Evolutionary conservation across 2,329 filamentous ascomycete species (phyloP).

Genomic region (Colletotrichum sp.): DNA sequence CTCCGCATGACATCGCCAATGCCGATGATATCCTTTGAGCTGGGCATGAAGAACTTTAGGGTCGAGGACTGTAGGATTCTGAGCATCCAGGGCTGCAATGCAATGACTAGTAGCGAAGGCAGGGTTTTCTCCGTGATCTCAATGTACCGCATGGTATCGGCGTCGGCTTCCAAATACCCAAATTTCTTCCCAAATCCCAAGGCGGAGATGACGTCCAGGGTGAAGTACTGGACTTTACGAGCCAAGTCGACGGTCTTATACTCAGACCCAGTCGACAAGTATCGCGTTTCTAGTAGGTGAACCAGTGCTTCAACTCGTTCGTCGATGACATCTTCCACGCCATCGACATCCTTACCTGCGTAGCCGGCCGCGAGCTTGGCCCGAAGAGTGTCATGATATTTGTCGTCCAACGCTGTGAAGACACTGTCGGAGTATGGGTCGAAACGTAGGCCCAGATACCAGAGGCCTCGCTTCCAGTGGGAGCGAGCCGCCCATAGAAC

Average conservation of each 20-base stretch:
- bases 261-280: constrained; percentile 32
- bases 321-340: constrained; percentile 43
- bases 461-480: constrained; percentile 31
- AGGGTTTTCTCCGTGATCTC: constrained; percentile 43
- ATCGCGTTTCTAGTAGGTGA: constrained; percentile 46
- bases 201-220: constrained; percentile 59
- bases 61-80: constrained; percentile 41
- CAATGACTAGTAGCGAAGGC: constrained; percentile 46
- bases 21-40: constrained; percentile 27
- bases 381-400: constrained; percentile 46
- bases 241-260: constrained; percentile 53
- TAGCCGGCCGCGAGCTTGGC: constrained; percentile 32
- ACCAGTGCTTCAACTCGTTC: constrained; percentile 48
- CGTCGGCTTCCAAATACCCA: constrained; percentile 49
- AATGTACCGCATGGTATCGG: constrained; percentile 51
- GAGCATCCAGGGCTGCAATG: constrained; percentile 46
- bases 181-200: constrained; percentile 55
- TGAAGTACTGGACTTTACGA: constrained; percentile 55
- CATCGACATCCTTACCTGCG: constrained; percentile 33
- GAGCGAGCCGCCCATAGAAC: constrained; percentile 34
- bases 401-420: constrained; percentile 53
- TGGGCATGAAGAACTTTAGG: constrained; percentile 41
- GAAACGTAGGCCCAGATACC: constrained; percentile 55
- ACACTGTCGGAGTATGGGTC: constrained; percentile 56
- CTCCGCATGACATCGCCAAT: constrained; percentile 39